A percentile compares a stretch with the other conserved stretches of the same genome.
phyloP scores from a whole-genome alignment of 2,329 filamentous ascomycete species.

The Xylaria sp. region DNA sequence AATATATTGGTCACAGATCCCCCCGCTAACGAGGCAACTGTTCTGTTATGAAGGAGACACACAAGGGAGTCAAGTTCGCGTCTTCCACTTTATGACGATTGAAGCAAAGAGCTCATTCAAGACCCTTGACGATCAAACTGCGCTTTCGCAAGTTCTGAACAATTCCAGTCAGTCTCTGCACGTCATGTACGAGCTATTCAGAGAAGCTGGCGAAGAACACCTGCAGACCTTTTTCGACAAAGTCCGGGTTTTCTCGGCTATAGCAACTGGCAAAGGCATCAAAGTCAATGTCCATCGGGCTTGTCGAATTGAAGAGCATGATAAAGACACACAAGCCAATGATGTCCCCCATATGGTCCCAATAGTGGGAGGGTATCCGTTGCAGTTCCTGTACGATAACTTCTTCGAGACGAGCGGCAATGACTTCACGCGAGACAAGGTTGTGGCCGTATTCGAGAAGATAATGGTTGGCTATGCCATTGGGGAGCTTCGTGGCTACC shows the following conservation, averaged over 20 bases:
- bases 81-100: conserved; percentile 20
- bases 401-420: not conserved
- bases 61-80: not conserved
- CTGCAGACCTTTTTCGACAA: not conserved
- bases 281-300: conserved; percentile 7
- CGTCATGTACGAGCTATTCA: conserved; percentile 22
- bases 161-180: conserved; percentile 22
- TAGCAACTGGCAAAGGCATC: not conserved
- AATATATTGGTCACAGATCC: not conserved
- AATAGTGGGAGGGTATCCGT: not conserved
- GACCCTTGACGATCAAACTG: not conserved
- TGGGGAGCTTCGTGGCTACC: not conserved
- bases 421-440: not conserved
- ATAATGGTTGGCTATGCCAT: not conserved
- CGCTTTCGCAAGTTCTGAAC: not conserved
- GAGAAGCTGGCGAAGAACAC: conserved; percentile 13
- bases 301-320: not conserved
- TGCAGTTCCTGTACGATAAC: not conserved
- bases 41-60: conserved; percentile 14
- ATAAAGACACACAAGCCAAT: not conserved
- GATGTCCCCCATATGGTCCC: not conserved
- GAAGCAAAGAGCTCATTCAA: not conserved
- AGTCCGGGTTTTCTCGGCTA: conserved; percentile 7
- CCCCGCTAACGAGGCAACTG: not conserved
- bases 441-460: not conserved